Percentiles rank a stretch among this genome's conserved stretches.
These are phyloP conservation scores for Juglanconis juglandina DNA, from an alignment of 2,329 filamentous ascomycete species.

Conservation along the genomic window DNA sequence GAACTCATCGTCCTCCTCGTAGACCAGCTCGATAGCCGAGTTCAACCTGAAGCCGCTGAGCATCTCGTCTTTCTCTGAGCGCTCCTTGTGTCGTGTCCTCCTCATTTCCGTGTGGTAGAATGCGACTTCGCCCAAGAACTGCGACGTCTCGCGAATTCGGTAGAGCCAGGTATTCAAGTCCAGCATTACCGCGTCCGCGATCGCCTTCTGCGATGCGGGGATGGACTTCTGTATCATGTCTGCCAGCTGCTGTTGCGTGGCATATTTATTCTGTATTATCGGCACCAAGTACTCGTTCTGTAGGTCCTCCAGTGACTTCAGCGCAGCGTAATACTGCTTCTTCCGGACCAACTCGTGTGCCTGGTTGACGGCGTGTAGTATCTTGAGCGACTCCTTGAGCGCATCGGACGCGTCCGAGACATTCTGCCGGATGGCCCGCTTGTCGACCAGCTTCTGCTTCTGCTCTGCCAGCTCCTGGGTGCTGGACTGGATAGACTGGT, in stretches of 20 bases:
- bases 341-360: slow-evolving; percentile 87
- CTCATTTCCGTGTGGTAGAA: slow-evolving; percentile 94
- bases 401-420: slow-evolving; percentile 90
- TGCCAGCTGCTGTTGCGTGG: slow-evolving; percentile 90
- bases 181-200: slow-evolving; percentile 94
- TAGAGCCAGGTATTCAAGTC: slow-evolving; percentile 97
- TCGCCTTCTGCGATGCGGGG: slow-evolving; percentile 84
- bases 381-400: slow-evolving; percentile 85
- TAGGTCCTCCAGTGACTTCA: slow-evolving; percentile 90
- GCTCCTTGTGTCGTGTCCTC: slow-evolving; percentile 75
- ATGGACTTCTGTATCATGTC: slow-evolving; percentile 96
- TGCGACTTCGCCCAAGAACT: slow-evolving; percentile 91
- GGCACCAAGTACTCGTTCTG: slow-evolving; percentile 87
- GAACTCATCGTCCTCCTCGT: slow-evolving; percentile 92
- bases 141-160: slow-evolving; percentile 89
- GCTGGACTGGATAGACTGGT: slow-evolving; percentile 90
- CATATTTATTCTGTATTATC: slow-evolving; percentile 73
- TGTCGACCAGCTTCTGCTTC: slow-evolving; percentile 92
- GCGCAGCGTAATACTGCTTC: slow-evolving; percentile 92
- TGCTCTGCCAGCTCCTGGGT: slow-evolving; percentile 92
- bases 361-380: slow-evolving; percentile 87
- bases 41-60: slow-evolving; percentile 86
- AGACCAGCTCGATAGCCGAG: slow-evolving; percentile 91
- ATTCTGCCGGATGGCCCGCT: slow-evolving; percentile 86
- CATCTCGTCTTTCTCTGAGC: slow-evolving; percentile 71